phyloP scores from a whole-genome alignment of 805 yeast species.

The Candida yuanshanica region DNA sequence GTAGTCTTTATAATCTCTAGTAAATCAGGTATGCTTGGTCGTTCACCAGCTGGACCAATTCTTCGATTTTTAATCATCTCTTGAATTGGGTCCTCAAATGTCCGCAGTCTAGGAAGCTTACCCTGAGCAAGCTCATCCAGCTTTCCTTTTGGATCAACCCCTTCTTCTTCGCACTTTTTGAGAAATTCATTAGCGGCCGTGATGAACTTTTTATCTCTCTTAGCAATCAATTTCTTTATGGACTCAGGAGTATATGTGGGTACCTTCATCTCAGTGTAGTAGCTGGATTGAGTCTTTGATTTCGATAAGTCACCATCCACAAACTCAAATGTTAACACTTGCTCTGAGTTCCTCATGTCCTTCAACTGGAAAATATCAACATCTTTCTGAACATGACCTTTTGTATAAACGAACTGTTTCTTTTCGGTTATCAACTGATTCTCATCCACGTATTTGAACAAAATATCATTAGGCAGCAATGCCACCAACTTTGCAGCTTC shows the following conservation, averaged over 20 bases:
- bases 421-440: conserved; percentile 46
- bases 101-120: conserved; percentile 43
- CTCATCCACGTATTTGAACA: conserved; percentile 74
- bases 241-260: conserved; percentile 51
- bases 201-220: conserved; percentile 50
- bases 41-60: conserved; percentile 20
- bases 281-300: conserved; percentile 40
- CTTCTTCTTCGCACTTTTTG: conserved; percentile 22
- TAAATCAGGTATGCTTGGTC: conserved; percentile 44
- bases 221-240: conserved; percentile 52
- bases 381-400: conserved; percentile 53
- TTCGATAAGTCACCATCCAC: conserved; percentile 55
- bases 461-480: conserved; percentile 62
- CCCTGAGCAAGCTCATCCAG: conserved; percentile 32
- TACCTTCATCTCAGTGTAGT: conserved; percentile 39
- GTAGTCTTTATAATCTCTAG: conserved; percentile 44
- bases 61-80: conserved; percentile 38
- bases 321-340: conserved; percentile 69
- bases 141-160: conserved; percentile 36
- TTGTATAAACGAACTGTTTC: conserved; percentile 30
- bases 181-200: conserved; percentile 34
- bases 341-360: conserved; percentile 35
- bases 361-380: conserved; percentile 46
- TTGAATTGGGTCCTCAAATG: conserved; percentile 56
- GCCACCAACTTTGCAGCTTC: conserved; percentile 63